Evolutionary conservation across 106 monocot genomes (phyloP).

Genomic region (Allium sativum): DNA sequence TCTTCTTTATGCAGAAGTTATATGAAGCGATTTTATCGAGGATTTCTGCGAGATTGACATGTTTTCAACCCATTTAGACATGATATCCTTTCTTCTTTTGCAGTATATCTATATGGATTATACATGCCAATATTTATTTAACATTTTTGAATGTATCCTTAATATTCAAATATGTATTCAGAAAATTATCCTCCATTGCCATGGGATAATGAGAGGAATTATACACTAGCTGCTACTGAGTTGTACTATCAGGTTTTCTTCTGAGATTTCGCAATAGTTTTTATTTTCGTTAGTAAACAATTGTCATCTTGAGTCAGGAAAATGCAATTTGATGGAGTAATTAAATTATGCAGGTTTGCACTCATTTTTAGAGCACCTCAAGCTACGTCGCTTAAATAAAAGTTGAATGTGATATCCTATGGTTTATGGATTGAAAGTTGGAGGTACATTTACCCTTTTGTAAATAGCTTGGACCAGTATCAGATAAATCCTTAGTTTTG

Average conservation of each 20-base stretch:
- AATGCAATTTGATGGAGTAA: too few species aligned
- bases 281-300: too few species aligned
- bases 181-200: slow-evolving; percentile 43
- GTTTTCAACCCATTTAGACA: slow-evolving; percentile 66
- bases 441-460: too few species aligned
- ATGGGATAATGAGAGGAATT: slow-evolving; percentile 60
- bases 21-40: slow-evolving; percentile 97
- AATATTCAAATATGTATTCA: slow-evolving; percentile 82
- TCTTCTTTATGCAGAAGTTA: slow-evolving; percentile 91
- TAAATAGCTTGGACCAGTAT: too few species aligned
- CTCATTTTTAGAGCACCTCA: too few species aligned
- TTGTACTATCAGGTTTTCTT: slow-evolving; percentile 82
- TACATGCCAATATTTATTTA: not conserved
- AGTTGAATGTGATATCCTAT: too few species aligned
- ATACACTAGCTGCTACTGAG: slow-evolving; percentile 59
- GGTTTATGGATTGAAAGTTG: too few species aligned
- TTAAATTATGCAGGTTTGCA: too few species aligned
- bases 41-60: slow-evolving; percentile 78
- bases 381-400: too few species aligned
- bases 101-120: not conserved
- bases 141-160: slow-evolving; percentile 26
- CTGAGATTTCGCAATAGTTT: not conserved
- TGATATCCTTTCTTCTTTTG: slow-evolving; percentile 66
- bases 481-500: too few species aligned
- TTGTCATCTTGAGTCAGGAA: too few species aligned